Evolutionary conservation across 352 stramenopile species (phyloP).

Genomic region (Pythium volutum): DNA sequence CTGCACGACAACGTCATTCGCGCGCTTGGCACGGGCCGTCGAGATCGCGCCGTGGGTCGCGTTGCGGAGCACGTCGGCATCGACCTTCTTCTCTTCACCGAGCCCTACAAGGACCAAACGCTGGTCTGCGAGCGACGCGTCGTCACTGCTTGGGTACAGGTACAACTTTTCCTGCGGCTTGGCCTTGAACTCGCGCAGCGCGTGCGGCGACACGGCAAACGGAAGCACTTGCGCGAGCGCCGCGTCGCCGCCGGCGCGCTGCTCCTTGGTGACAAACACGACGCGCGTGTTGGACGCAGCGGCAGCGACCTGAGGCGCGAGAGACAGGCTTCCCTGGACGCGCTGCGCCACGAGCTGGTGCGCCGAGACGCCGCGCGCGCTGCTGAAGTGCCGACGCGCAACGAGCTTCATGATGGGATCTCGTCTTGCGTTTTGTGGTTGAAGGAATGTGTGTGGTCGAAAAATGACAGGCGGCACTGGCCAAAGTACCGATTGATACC

Average conservation of each 20-base stretch:
- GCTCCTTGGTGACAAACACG: conserved; percentile 49
- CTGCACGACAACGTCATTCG: conserved; percentile 50
- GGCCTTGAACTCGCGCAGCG: conserved; percentile 66
- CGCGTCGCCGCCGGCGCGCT: conserved; percentile 13
- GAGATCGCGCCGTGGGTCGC: conserved; percentile 65
- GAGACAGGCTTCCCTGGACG: conserved; percentile 45
- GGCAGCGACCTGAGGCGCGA: conserved; percentile 20
- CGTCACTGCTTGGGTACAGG: conserved; percentile 57
- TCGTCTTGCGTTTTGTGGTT: conserved; percentile 5
- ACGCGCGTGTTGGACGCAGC: conserved; percentile 52
- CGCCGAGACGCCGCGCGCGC: conserved; percentile 25
- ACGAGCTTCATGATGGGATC: conserved; percentile 24
- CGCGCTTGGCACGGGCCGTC: conserved; percentile 45
- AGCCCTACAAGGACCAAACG: conserved; percentile 77
- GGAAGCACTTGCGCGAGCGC: conserved; percentile 44
- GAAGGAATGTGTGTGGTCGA: conserved; percentile 6
- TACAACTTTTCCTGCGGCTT: conserved; percentile 66
- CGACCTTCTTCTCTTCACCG: conserved; percentile 59
- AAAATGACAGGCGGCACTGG: not conserved
- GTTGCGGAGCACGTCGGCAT: conserved; percentile 58
- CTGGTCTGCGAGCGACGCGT: conserved; percentile 32
- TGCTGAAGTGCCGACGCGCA: conserved; percentile 44
- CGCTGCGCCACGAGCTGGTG: conserved; percentile 65
- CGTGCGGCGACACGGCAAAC: conserved; percentile 59
- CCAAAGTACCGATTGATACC: not conserved